Base-by-base conservation (phyloP, 2,329 filamentous ascomycete genomes). In the Xylaria sp. region DNA sequence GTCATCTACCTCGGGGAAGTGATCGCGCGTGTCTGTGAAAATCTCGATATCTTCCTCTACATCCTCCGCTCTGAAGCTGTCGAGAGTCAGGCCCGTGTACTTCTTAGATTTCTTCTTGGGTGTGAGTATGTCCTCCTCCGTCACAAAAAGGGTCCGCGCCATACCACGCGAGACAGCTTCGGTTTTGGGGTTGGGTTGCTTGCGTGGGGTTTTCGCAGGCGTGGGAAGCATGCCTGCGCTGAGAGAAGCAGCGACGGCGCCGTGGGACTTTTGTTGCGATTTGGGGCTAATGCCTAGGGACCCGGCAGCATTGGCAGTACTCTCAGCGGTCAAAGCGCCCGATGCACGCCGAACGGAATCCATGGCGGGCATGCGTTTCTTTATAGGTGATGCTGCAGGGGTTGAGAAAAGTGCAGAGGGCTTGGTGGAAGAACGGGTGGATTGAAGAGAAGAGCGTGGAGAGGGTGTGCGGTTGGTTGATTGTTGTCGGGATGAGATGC, bases 1-100 rank as follows among this genome's bases (percentile, higher is more conserved):
- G n/a, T 81, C 78, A 74, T 94, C 92, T 51, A 88, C 82, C 71
- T 89, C 86, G 23, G 93, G 93, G 51, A 94, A 80, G 64, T 91
- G 90, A 73, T 97, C 94, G 72, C 94, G 91, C 0, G 92, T 89
- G 79, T 96, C 92, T 49, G 91, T 94, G 77, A 90, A 95, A 75
- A 95, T 93, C 72, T 87, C 80, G 73, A 94, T 92, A n/a, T 84
- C 79, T 51, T 85, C 83, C 51, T 88, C 85, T 8, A 85, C 81
- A n/a, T 87, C 85, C 60, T 89, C 86, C 8, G 80, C 85, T 28
- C 80, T 82, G 76, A 91, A 90, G 79, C 88, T 90, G 70, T 87
- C 86, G 71, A 90, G 75, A 12, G 84, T 82, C 52, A 86, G 80
- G 60, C 86, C 85, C 5, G 81, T 84, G 78, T 88, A 86, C 78